Base-by-base conservation (phyloP, 345 rosid species). In the Lepidium aucheri region DNA sequence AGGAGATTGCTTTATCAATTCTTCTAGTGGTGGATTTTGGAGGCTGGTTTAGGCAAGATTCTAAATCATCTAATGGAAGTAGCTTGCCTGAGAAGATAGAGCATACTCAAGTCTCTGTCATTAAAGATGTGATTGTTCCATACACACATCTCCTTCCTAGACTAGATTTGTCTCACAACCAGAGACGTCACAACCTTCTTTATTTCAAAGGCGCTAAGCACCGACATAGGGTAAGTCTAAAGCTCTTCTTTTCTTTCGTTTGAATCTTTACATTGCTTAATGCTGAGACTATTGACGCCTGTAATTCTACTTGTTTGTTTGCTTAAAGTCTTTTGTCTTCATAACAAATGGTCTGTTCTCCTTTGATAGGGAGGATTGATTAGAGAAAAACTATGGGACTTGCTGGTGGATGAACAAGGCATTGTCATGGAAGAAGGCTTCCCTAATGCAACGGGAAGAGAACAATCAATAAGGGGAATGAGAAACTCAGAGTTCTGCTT, bases 1-100 rank as follows among this genome's bases (percentile, higher is more conserved):
- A 79, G 32, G 85, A 94, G 81, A 85, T 88, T 69, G 92, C 96
- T 10, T 83, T 86, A 0, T 90, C 99, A 4, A 62, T 86, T 77
- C 88, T 90, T 28, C 82, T 94, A n/a, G 97, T 86, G 56, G 99
- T 94, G 10, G 99, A 94, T 80, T 94, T 94, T 70, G 96, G 99
- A 58, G 97, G 97, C 42, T 94, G 99, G 99, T 83, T 73, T 53
- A 82, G 83, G 83, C 85, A 84, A 46, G 99, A 94, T 79, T 79
- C 87, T 0, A 88, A 86, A 60, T 83, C 93, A 8, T 74, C 67
- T 0, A 69, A 82, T 36, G 80, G 86, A 72, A 80, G 49, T 77
- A 79, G 68, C 80, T 78, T 82, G 7, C 73, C 86, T 1, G 85
- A 75, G 41, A 80, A 59, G 85, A 84, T 90, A 44, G 76, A 78